phyloP scores from a whole-genome alignment of 2,329 filamentous ascomycete species.

The Calycina herbarum region DNA sequence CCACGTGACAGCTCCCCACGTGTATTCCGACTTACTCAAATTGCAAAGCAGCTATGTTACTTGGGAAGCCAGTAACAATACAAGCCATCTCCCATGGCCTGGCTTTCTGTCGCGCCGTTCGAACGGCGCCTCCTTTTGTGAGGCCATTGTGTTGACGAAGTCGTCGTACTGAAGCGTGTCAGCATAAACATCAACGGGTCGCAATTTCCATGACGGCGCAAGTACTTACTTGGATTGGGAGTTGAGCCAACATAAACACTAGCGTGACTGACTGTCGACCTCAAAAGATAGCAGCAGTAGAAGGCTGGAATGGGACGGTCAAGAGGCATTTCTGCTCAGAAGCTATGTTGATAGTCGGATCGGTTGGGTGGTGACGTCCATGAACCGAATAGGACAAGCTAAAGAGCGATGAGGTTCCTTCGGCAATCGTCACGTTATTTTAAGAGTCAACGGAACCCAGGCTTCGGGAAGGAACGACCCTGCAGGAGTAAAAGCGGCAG shows the following conservation, averaged over 20 bases:
- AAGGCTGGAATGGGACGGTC: constrained; percentile 72
- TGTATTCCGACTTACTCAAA: constrained; percentile 69
- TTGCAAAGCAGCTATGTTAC: constrained; percentile 81
- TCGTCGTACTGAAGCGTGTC: constrained; percentile 57
- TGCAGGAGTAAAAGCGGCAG: constrained; percentile 1
- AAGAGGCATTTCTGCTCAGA: constrained; percentile 29
- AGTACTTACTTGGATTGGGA: constrained; percentile 63
- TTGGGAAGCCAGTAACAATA: constrained; percentile 85
- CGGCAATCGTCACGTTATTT: constrained; percentile 11
- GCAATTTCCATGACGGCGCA: neutral
- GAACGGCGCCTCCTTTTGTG: constrained; percentile 74
- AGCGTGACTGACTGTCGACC: constrained; percentile 72
- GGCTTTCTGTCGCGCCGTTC: constrained; percentile 66
- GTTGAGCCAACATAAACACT: constrained; percentile 88
- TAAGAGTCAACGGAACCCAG: constrained; percentile 1
- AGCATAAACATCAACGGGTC: constrained; percentile 6
- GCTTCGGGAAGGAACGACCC: neutral
- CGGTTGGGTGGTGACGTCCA: constrained; percentile 1
- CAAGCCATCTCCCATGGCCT: constrained; percentile 91
- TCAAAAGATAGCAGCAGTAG: constrained; percentile 90
- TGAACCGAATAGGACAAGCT: neutral
- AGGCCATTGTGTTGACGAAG: constrained; percentile 90
- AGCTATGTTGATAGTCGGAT: constrained; percentile 7
- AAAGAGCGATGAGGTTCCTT: neutral
- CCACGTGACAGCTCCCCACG: neutral